Percentiles rank a stretch among this genome's conserved stretches.
phyloP scores from a whole-genome alignment of 2,329 filamentous ascomycete species.

The Colletotrichum nymphaeae region DNA sequence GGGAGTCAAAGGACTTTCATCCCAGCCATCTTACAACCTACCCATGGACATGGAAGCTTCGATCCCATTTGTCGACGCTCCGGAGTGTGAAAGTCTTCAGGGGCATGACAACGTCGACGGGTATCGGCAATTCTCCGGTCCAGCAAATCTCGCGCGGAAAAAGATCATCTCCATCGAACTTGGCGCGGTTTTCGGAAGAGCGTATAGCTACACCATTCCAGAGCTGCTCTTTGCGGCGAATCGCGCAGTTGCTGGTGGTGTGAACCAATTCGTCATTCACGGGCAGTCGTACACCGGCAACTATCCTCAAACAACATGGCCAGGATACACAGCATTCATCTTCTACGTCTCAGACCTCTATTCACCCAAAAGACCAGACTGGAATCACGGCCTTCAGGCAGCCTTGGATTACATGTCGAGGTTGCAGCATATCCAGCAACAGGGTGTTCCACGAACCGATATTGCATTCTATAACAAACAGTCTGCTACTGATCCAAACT shows the following conservation, averaged over 20 bases:
- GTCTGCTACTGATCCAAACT: not conserved
- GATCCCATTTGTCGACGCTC: constrained; percentile 50
- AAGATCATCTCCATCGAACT: constrained; percentile 53
- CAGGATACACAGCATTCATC: constrained; percentile 55
- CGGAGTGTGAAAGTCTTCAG: constrained; percentile 53
- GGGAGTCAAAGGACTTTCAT: constrained; percentile 46
- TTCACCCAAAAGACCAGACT: constrained; percentile 50
- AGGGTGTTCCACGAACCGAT: constrained; percentile 45
- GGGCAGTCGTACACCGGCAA: constrained; percentile 52
- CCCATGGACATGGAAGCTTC: constrained; percentile 54
- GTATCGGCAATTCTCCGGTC: constrained; percentile 52
- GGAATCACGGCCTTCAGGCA: constrained; percentile 39
- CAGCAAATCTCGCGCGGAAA: constrained; percentile 51
- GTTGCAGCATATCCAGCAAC: constrained; percentile 50
- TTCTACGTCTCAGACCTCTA: constrained; percentile 56
- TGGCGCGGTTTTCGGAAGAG: constrained; percentile 40
- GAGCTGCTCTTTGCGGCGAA: constrained; percentile 46
- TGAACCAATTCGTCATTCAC: constrained; percentile 58
- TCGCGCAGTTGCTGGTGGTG: constrained; percentile 50
- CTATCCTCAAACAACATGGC: constrained; percentile 61
- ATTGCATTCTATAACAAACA: constrained; percentile 21
- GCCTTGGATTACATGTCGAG: constrained; percentile 47
- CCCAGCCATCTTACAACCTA: constrained; percentile 53
- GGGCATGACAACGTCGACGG: constrained; percentile 51
- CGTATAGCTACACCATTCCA: constrained; percentile 35